A percentile compares a stretch with the other conserved stretches of the same genome.
Conservation (phyloP, 2,329 filamentous ascomycete genomes). For the Aspergillus sp. region DNA sequence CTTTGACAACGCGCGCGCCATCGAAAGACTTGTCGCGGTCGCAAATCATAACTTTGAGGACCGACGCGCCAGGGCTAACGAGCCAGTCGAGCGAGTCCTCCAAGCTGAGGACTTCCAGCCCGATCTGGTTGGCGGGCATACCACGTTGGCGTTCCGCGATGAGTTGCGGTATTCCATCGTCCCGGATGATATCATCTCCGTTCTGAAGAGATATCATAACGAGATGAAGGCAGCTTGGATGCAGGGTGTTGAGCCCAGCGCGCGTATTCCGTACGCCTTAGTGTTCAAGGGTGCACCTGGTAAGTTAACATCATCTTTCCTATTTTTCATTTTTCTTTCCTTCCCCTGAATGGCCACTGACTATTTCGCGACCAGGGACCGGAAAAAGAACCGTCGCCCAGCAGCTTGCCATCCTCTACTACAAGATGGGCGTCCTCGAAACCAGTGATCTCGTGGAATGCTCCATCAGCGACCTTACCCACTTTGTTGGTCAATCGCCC, state of each 20-base stretch:
- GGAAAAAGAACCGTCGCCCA: slow-evolving; percentile 18
- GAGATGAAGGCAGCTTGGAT: slow-evolving; percentile 22
- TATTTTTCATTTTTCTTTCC: neutral
- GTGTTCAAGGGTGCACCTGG: slow-evolving; percentile 22
- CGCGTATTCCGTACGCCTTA: slow-evolving; percentile 15
- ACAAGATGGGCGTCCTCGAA: slow-evolving; percentile 21
- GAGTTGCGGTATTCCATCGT: slow-evolving; percentile 17
- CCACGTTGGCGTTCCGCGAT: slow-evolving; percentile 14
- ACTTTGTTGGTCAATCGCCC: slow-evolving; percentile 6
- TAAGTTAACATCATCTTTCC: neutral
- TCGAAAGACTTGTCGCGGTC: slow-evolving; percentile 18
- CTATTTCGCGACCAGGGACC: slow-evolving; percentile 9
- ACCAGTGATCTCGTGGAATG: slow-evolving; percentile 15
- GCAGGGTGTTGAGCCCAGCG: slow-evolving; percentile 13
- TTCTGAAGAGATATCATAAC: slow-evolving; percentile 19
- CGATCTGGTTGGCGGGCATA: slow-evolving; percentile 7
- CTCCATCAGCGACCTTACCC: slow-evolving; percentile 15
- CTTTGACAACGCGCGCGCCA: slow-evolving; percentile 19
- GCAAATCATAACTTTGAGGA: slow-evolving; percentile 18
- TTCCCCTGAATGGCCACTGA: neutral
- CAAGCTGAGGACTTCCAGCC: slow-evolving; percentile 14
- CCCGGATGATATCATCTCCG: slow-evolving; percentile 18
- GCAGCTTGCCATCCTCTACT: slow-evolving; percentile 18
- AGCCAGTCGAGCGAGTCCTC: slow-evolving; percentile 10
- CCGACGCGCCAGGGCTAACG: slow-evolving; percentile 1